Evolutionary conservation across 129 eudicot genomes (phyloP).

Genomic region (Smallanthus sonchifolius): DNA sequence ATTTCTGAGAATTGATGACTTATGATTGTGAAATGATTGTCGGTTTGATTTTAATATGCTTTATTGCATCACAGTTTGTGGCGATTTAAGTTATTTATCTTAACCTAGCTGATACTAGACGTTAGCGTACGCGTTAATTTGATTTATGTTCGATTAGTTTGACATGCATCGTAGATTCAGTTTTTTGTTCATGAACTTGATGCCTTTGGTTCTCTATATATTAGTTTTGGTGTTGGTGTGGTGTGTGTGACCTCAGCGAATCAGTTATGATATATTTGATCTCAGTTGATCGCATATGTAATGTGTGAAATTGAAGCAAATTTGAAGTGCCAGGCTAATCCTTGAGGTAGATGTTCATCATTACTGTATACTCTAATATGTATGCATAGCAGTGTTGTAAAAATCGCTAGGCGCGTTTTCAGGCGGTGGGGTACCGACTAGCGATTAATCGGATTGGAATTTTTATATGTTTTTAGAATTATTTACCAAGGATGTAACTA

Average conservation of each 20-base stretch:
- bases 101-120: neutral
- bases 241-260: neutral
- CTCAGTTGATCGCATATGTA: neutral
- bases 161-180: conserved; percentile 6
- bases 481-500: too few species aligned
- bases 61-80: neutral
- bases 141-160: conserved; percentile 14
- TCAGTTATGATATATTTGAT: neutral
- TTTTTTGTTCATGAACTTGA: conserved; percentile 10
- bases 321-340: neutral
- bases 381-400: neutral
- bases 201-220: conserved; percentile 12
- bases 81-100: neutral
- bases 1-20: neutral
- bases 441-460: too few species aligned
- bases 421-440: too few species aligned
- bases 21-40: conserved; percentile 4
- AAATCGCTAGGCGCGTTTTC: too few species aligned
- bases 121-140: conserved; percentile 1
- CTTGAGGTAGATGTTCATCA: neutral
- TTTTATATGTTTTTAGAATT: too few species aligned
- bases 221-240: conserved; percentile 8
- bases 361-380: neutral
- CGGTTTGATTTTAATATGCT: neutral
- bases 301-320: neutral